Evolutionary conservation across 2,329 filamentous ascomycete genomes (phyloP), one percentile per base, ranked within the genome.

Genomic region (Fusarium zealandicum): DNA sequence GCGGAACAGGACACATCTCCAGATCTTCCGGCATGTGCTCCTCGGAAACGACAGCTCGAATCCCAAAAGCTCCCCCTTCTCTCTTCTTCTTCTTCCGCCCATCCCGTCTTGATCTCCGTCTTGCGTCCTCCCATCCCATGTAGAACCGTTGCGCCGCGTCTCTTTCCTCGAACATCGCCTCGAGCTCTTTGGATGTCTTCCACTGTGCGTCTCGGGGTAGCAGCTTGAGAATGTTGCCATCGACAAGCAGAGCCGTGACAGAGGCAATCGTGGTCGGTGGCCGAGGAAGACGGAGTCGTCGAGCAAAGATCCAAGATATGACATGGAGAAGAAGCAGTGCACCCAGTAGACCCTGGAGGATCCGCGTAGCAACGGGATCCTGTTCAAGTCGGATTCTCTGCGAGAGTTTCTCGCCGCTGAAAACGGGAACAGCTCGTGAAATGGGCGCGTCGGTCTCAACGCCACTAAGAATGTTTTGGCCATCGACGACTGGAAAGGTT

Each of bases 181-280:
- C 47, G 9, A 68, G 47, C 12, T 68, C 64, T 12, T 41, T 40
- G 10, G 49, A 44, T 16, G 60, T 53, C 18, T 68, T 64, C 66
- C 66, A 68, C 47, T 68, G 66, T 8, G 64, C 66, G 2, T 50
- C 64, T 6, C 58, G 62, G 1, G 66, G 66, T 5, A 68, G 20
- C n/a, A 61, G 49, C 28, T 36, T 58, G 30, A 74, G 63, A 4
- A 76, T 51, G 51, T 76, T 75, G 1, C 74, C 74, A 20, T 75
- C 74, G 1, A 68, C 73, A 3, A 76, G 64, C 18, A 76, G 61
- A 1, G 72, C 71, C 0, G 71, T 71, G 16, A 71, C 52, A n/a
- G 70, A 72, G n/a, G 73, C 75, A 42, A 76, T 73, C 20, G 66
- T 72, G 3, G 69, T 70, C 8, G 68, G 69, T 7, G 65, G 59